Base-by-base conservation (phyloP, 805 yeast species). In the Wickerhamomyces sydowiorum region DNA sequence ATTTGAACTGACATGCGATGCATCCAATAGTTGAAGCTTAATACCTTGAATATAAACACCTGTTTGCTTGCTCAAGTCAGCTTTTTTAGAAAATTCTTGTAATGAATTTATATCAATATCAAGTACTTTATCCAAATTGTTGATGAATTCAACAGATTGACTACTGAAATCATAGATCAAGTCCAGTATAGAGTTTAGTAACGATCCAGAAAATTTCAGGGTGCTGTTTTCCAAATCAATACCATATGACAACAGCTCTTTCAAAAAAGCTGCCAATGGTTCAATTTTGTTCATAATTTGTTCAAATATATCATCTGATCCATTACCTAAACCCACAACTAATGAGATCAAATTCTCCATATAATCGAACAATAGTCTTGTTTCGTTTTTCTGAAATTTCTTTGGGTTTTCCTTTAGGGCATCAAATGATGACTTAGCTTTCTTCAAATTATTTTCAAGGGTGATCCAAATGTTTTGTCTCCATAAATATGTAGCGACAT, bases 331-430 rank as follows among this genome's bases (percentile, higher is more conserved):
- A 1, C 83, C 83, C 17, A 81, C 78, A 7, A 81, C 60, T 41
- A 88, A 69, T 0, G 93, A 81, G 25, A 87, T 55, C 19, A 88
- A 55, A 56, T 87, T 87, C 50, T 88, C 96, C 4, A 81, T 68
- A 53, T 75, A 81, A 49, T 82, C 91, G 51, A 74, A 75, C 39
- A 85, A 60, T 43, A 81, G 55, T 33, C 71, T 68, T 32, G 64
- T 60, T 29, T 75, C 73, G 37, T 73, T 67, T 32, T 73, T 69
- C 10, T 44, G 47, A 15, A 50, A 41, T 32, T 53, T 58, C 39
- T 39, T 54, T 47, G 39, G 41, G 18, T 43, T 51, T 3, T 40
- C 61, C 29, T 53, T 57, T 42, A 75, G 54, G 45, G 66, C 70
- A 20, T 65, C 59, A 35, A 82, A 66, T 0, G 87, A 76, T 1